Conservation (phyloP, 148 eudicot species). For the Fallopia convolvulus region DNA sequence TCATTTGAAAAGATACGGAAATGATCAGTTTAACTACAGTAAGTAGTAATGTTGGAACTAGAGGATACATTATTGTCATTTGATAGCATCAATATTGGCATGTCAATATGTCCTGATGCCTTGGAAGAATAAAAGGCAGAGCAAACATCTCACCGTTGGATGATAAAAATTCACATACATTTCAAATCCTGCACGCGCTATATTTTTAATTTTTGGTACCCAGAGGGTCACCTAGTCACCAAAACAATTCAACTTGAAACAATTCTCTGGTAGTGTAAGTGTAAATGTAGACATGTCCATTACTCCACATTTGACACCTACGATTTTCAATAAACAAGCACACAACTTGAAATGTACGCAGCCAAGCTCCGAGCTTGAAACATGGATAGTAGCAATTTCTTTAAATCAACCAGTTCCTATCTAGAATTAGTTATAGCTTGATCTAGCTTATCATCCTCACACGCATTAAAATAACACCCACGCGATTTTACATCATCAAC, state of each 20-base stretch:
- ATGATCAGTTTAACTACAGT: not conserved
- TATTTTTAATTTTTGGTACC: too few species aligned
- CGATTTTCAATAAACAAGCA: not conserved
- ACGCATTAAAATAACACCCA: not conserved
- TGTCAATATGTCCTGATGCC: too few species aligned
- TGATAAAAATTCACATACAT: too few species aligned
- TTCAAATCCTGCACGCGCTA: not conserved
- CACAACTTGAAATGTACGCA: too few species aligned
- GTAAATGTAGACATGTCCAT: too few species aligned
- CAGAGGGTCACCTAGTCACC: too few species aligned
- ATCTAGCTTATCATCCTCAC: not conserved
- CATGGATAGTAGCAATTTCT: not conserved
- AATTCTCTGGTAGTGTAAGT: too few species aligned
- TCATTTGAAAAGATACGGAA: not conserved
- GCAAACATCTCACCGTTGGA: too few species aligned
- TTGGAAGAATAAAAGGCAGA: not conserved
- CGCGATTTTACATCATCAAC: slow-evolving; percentile 1
- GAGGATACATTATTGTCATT: too few species aligned
- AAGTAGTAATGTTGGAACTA: too few species aligned
- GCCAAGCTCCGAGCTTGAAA: not conserved
- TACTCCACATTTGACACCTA: too few species aligned
- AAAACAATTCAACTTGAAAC: not conserved
- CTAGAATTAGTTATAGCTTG: not conserved
- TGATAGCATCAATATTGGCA: too few species aligned
- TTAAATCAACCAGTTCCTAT: not conserved